Evolutionary conservation across 208 protist species (phyloP), one percentile per base, ranked within the genome.

Genomic region (Strigomonas culicis): DNA sequence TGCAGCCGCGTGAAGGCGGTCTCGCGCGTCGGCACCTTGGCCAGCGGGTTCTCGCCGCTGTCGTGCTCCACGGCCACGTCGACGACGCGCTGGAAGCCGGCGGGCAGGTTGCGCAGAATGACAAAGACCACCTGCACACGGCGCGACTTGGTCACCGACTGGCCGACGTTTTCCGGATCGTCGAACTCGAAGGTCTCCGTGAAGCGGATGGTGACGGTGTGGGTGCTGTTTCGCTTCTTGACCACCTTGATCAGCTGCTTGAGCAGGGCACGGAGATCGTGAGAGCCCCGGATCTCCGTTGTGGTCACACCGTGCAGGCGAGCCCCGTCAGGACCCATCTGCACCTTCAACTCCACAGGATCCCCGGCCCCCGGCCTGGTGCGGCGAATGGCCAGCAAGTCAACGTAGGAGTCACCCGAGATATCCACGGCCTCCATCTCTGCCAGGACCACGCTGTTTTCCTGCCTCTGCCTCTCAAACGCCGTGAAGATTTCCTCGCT

Each of bases 21-120:
- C 61, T 95, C 89, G 21, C 89, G 85, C 39, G 77, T 78, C 22
- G 89, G 89, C 34, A 95, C 86, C 74, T 93, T 95, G 1, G 84
- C 86, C 36, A 92, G 51, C 32, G 83, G 80, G 55, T 95, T 95
- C 68, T 91, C 85, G 2, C 85, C 85, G 62, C 80, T 92, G 68
- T 95, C 89, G 61, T 84, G 85, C 69, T 92, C 81, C 28, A 89
- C 82, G 11, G 89, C 89, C 17, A 92, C 81, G 57, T 95, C 83
- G 51, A 95, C 69, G 75, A 84, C 90, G 59, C 89, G 85, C 50
- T 92, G 86, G 44, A 95, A 92, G 34, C 78, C 79, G 4, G 84
- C 59, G 3, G 89, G 89, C 70, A 87, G 75, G 57, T 82, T 90
- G 30, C 82, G 83, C 63, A 95, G 61, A 13, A 95, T 62, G 8